Base-by-base conservation (phyloP, 768 basidiomycete genomes). In the Mycena venus region DNA sequence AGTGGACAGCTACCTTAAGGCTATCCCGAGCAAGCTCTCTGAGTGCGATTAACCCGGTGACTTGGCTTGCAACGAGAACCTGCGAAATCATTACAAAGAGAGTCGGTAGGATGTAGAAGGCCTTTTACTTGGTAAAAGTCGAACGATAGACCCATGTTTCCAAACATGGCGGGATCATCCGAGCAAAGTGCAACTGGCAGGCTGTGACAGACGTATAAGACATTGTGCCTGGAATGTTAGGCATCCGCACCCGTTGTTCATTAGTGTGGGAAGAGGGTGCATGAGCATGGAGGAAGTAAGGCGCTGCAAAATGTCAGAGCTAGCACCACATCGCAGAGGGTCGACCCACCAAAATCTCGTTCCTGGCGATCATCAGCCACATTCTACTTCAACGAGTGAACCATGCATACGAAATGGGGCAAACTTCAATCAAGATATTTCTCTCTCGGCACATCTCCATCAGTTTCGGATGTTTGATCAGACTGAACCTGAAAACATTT, bases 221-320 rank as follows among this genome's bases (percentile, higher is more conserved):
- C 11, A 40, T 40, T 36, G 7, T 23, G 29, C 32, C 31, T 59
- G 47, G 8, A 5, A 53, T 34, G 32, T 11, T 59, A 12, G 11
- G 29, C 12, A 8, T 3, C 3, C 21, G 31, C 42, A 63, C 1
- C 94, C 93, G 73, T 94, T 86, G 80, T 93, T 95, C 60, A 95
- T 80, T 42, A 94, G 78, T n/a, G 89, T 85, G 0, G 93, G 93
- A 31, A 95, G 85, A 1, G 93, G 94, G 80, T 95, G 94, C 88
- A 91, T 92, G 3, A 92, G 92, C 90, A 95, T 95, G 6, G 94
- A 94, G 12, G 93, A 90, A 3, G 94, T 93, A 64, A 94, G 84
- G 12, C 94, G 90, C 93, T 94, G 76, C 68, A 17, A 32, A 65
- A 31, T 31, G 64, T 68, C 56, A 58, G n/a, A 25, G 42, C 64